Evolutionary conservation across 2,329 filamentous ascomycete genomes (phyloP), one percentile per base, ranked within the genome.

Genomic region (Fusarium citri): DNA sequence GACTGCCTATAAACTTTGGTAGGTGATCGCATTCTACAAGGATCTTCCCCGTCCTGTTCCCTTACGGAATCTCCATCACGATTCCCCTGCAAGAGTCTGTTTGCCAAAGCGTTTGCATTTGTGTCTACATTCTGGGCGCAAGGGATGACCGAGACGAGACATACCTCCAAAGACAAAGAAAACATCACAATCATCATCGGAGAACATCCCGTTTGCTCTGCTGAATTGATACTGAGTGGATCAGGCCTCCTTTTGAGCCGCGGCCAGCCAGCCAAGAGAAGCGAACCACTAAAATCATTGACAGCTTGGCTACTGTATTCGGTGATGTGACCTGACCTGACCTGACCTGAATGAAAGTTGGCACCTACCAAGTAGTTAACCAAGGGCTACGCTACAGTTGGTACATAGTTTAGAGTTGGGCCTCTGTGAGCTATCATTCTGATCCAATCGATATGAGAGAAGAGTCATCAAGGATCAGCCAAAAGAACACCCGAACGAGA

Each of bases 31-130:
- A 41, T 41, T 42, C 31, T 41, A 53, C 49, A 53, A 41, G 49
- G 49, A 53, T 53, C 31, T 53, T 62, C 51, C 28, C 57, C 57
- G 49, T 40, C 34, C 25, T 49, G 30, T 62, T 64, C 26, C 46
- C 58, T 57, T 31, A 26, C 40, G 23, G 23, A 53, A 41, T 26
- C 34, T 28, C 31, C 54, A 46, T 30, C 41, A 31, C 26, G 20
- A 59, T 48, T 22, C 25, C 30, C 30, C 55, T 66, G 47, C 50
- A 60, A 16, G 48, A 23, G 46, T 55, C 23, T 41, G 26, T 57
- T 28, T 61, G 58, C 28, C 53, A 70, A 55, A 70, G 54, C 54
- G 60, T 60, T 60, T 61, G 59, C 59, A 68, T 71, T 68, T 64
- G 50, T 47, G 56, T 60, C 56, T 61, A 51, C 59, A 68, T 71